Conservation (phyloP, 2,329 filamentous ascomycete genomes). For the Zymoseptoria crescenta region DNA sequence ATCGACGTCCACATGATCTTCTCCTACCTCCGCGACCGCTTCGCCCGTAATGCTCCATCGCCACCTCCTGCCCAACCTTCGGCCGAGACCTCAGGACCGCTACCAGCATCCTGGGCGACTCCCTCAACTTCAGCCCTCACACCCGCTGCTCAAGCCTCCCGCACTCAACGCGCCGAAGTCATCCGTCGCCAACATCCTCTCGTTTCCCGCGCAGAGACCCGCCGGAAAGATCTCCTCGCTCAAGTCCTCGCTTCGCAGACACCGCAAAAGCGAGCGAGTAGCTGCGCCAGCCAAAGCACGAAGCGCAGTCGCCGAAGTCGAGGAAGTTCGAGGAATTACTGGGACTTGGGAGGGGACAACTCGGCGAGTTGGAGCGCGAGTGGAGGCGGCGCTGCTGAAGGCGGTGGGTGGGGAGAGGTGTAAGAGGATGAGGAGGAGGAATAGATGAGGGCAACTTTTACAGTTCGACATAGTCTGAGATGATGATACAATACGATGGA, state of each 20-base stretch:
- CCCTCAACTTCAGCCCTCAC: slow-evolving; percentile 29
- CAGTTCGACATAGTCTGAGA: not conserved
- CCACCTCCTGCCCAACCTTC: slow-evolving; percentile 4
- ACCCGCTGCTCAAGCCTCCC: slow-evolving; percentile 46
- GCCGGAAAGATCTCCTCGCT: not conserved
- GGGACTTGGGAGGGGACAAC: slow-evolving; percentile 72
- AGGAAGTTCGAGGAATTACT: slow-evolving; percentile 71
- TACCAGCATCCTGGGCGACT: slow-evolving; percentile 30
- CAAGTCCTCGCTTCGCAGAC: slow-evolving; percentile 6
- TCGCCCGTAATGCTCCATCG: slow-evolving; percentile 42
- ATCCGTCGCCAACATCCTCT: slow-evolving; percentile 86
- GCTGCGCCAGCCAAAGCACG: slow-evolving; percentile 82
- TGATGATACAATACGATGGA: not conserved
- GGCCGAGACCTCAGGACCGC: slow-evolving; percentile 22
- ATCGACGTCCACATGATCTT: slow-evolving; percentile 89
- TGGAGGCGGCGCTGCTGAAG: slow-evolving; percentile 41
- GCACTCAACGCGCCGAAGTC: slow-evolving; percentile 68
- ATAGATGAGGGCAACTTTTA: not conserved
- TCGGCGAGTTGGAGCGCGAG: slow-evolving; percentile 50
- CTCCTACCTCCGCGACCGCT: slow-evolving; percentile 71
- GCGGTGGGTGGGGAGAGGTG: slow-evolving; percentile 75
- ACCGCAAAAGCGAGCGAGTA: slow-evolving; percentile 38
- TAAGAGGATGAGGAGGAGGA: slow-evolving; percentile 23
- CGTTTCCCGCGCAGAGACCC: slow-evolving; percentile 48
- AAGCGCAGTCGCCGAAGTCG: slow-evolving; percentile 53